Conservation (phyloP, 2,329 filamentous ascomycete species). For the Bipolaris bicolor region DNA sequence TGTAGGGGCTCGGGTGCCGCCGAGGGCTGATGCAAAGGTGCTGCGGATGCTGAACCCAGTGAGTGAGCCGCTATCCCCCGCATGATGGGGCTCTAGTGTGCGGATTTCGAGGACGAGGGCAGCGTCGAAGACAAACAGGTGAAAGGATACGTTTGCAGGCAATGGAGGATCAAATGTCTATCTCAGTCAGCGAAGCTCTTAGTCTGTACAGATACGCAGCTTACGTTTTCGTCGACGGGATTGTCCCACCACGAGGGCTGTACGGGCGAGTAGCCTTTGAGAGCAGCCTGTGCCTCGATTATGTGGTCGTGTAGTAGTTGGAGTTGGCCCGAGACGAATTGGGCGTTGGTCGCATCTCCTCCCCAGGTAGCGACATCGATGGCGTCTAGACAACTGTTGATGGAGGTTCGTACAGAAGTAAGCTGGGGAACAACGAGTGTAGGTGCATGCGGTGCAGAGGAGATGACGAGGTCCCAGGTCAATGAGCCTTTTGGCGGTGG, state of each 20-base stretch:
- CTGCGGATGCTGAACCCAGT: conserved; percentile 62
- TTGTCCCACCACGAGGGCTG: conserved; percentile 63
- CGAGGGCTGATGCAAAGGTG: conserved; percentile 57
- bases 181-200: conserved; percentile 7
- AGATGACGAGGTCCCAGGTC: conserved; percentile 60
- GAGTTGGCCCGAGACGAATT: conserved; percentile 65
- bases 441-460: conserved; percentile 60
- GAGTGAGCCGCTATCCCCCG: conserved; percentile 39
- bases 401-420: conserved; percentile 72
- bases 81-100: conserved; percentile 63
- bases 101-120: conserved; percentile 68
- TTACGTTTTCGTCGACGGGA: conserved; percentile 64
- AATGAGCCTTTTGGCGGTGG: conserved; percentile 59
- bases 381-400: conserved; percentile 83
- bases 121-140: conserved; percentile 62
- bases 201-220: conserved; percentile 9
- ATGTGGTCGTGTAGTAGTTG: conserved; percentile 66
- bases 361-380: conserved; percentile 78
- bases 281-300: conserved; percentile 62
- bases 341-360: conserved; percentile 65
- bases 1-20: conserved; percentile 47
- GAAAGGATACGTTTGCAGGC: conserved; percentile 74
- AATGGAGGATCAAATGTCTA: conserved; percentile 67
- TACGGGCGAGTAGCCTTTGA: conserved; percentile 62
- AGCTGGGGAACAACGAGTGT: conserved; percentile 72